Evolutionary conservation across 805 yeast species (phyloP), one percentile per base, ranked within the genome.

Genomic region (Teunomyces pallodes): DNA sequence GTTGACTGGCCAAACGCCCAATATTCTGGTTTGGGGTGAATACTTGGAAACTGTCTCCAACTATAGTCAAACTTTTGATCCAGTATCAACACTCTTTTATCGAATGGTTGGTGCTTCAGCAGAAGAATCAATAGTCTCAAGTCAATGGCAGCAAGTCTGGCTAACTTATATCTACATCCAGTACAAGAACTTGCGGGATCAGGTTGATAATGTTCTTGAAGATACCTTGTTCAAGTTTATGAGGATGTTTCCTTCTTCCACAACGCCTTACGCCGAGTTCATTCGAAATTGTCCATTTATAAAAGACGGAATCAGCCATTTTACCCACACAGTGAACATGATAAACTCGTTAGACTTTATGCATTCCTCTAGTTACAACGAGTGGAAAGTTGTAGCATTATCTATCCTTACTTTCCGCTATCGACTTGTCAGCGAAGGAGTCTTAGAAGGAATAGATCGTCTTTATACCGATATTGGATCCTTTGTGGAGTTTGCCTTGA

Each of bases 371-470:
- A 28, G 44, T 1, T 68, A 66, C 44, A 58, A 55, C 12, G 60
- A 64, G 3, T 73, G 77, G 77, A 67, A 64, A 42, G 54, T 59
- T 3, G 50, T 67, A 4, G 69, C 67, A 2, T 42, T 62, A 27
- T 46, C 68, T 0, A 49, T 65, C 2, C 36, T 68, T 32, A 42
- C 63, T 8, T 53, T 45, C 48, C 27, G 45, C 26, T 45, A 31
- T 28, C 9, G 9, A 8, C 35, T 40, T 5, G 42, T 42, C 2
- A 42, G 32, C n/a, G 33, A 17, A 12, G 16, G 17, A 10, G 38
- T 5, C 7, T 26, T 46, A 14, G 54, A 53, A 14, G 36, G 42
- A 7, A 36, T 50, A 5, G 45, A 54, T 7, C 10, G 31, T n/a
- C 48, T 61, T 13, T 56, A 57, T 20, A 29, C 45, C 3, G 70